Base-by-base conservation (phyloP, 441 rosid genomes). In the Populus hybrid region DNA sequence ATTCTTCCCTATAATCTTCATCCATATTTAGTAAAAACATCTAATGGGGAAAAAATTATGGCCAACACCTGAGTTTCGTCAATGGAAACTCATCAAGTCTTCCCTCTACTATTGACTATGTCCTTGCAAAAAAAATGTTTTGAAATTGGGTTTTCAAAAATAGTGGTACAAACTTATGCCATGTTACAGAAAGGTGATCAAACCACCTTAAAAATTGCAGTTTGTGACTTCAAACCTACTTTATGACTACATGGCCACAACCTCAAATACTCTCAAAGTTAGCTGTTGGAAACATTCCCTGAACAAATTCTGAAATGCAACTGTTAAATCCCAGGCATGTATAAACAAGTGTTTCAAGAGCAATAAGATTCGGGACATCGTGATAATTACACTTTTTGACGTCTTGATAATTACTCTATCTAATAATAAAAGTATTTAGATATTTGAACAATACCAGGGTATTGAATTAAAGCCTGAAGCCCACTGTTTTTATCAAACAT, bases 401-500 rank as follows among this genome's bases (percentile, higher is more conserved):
- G 24, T 21, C 26, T 6, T 28, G 35, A 30, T 28, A 35, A 38
- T 38, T 35, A 21, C 2, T 50, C 2, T 34, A 42, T 67, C 71
- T 8, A 12, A 53, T 6, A 30, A 28, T 21, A 38, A 1, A 28
- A 70, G 66, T 1, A 14, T 40, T 32, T 32, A 74, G 67, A 74
- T 42, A 35, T 46, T 67, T 6, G 18, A 65, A 64, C 10, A 69
- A 69, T 87, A 97, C 99, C 98, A 81, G 93, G 92, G 81, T 91
- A 97, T 80, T 97, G 98, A 87, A 97, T 86, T 82, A 97, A 82
- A 30, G 98, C 99, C 86, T 94, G 98, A 70, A 97, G 87, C 67
- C 98, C 97, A 38, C 97, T 95, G 46, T 93, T 97, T 91, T 97
- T 97, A 84, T 97, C 98, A 79, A 97, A 97, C 99, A 97, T 97